These are phyloP conservation scores for Vigna hirtella DNA, from an alignment of 306 rosid genomes.

Conservation along the genomic window DNA sequence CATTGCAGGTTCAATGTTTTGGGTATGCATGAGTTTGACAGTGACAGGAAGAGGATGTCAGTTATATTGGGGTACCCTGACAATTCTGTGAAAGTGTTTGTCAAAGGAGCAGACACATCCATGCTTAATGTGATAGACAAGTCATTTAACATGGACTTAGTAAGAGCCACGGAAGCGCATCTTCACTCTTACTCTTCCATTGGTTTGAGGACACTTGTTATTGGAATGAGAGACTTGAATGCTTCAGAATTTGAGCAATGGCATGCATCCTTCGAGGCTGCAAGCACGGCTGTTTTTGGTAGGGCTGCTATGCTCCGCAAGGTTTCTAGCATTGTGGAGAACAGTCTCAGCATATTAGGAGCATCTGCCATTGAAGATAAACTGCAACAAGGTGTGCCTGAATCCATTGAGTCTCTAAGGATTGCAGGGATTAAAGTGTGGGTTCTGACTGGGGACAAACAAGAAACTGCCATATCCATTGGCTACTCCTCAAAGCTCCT, in stretches of 20 bases:
- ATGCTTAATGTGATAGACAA: constrained; percentile 76
- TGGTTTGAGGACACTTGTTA: constrained; percentile 92
- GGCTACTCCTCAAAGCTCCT: constrained; percentile 95
- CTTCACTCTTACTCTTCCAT: constrained; percentile 80
- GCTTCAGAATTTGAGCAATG: constrained; percentile 76
- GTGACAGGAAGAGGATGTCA: constrained; percentile 97
- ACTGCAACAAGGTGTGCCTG: constrained; percentile 92
- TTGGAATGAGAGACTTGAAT: constrained; percentile 77
- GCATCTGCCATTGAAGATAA: constrained; percentile 98
- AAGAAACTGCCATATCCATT: constrained; percentile 95
- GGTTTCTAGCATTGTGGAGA: constrained; percentile 73
- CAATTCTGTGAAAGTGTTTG: constrained; percentile 74
- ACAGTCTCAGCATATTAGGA: constrained; percentile 70
- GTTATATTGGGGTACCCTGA: constrained; percentile 92
- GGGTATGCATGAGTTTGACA: constrained; percentile 96
- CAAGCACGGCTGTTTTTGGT: constrained; percentile 81
- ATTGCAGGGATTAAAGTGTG: constrained; percentile 86
- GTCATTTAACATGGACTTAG: constrained; percentile 53
- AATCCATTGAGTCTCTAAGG: constrained; percentile 86
- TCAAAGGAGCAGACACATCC: constrained; percentile 92
- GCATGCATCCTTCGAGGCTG: constrained; percentile 81
- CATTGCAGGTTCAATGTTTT: constrained; percentile 85
- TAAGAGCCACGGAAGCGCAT: constrained; percentile 70
- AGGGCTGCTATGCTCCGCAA: constrained; percentile 81
- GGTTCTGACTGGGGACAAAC: constrained; percentile 99